phyloP scores from a whole-genome alignment of 2,329 filamentous ascomycete genomes.

The Escovopsis weberi region DNA sequence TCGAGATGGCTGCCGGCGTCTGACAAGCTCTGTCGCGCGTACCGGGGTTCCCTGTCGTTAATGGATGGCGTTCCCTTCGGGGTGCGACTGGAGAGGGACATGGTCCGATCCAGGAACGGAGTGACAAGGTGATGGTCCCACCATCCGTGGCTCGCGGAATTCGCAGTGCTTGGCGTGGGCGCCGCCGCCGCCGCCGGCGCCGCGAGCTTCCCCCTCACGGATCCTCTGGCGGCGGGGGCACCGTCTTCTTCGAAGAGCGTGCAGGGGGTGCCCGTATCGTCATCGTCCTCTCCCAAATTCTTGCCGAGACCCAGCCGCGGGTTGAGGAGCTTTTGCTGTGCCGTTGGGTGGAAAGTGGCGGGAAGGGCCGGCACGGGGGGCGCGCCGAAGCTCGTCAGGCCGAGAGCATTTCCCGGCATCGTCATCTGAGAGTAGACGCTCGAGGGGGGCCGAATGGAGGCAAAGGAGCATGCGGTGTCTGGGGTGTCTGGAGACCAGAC shows the following conservation, averaged over 20 bases:
- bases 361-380: constrained; percentile 49
- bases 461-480: constrained; percentile 30
- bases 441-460: constrained; percentile 30
- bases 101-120: constrained; percentile 41
- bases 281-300: constrained; percentile 24
- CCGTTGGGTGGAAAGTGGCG: constrained; percentile 21
- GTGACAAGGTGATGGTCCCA: constrained; percentile 65
- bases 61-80: constrained; percentile 18
- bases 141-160: constrained; percentile 52
- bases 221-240: constrained; percentile 24
- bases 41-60: constrained; percentile 4
- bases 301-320: constrained; percentile 13
- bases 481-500: constrained; percentile 50
- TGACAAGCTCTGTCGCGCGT: no score
- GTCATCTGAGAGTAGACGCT: constrained; percentile 48
- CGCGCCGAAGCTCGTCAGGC: constrained; percentile 19
- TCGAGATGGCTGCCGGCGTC: no score
- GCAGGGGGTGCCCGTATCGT: constrained; percentile 40
- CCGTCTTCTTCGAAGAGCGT: constrained; percentile 61
- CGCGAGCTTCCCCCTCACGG: constrained; percentile 22
- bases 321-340: constrained; percentile 22
- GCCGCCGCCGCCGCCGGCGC: constrained; percentile 2
- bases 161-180: constrained; percentile 33
- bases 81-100: constrained; percentile 28
- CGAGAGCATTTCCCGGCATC: constrained; percentile 14